Evolutionary conservation across 2,329 filamentous ascomycete species (phyloP).

Genomic region (Neofusicoccum sp.): DNA sequence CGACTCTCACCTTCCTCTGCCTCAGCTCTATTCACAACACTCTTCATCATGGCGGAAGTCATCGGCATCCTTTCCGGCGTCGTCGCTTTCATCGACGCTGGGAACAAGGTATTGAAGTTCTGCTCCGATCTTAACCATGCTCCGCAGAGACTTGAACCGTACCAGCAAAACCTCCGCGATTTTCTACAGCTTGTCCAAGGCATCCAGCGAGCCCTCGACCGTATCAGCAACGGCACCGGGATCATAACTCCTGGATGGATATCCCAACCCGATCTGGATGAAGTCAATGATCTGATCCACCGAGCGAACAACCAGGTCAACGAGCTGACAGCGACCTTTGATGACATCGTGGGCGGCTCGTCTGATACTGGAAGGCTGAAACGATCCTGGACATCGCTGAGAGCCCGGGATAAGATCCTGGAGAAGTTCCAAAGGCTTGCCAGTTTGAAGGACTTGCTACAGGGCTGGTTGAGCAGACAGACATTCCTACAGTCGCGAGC

Average conservation of each 20-base stretch:
- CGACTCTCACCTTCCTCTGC: too few relatives aligned
- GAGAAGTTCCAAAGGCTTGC: background rate
- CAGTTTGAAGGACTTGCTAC: background rate
- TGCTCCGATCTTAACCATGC: background rate
- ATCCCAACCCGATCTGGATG: background rate
- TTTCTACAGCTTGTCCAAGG: background rate
- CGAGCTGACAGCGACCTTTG: background rate
- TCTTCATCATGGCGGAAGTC: background rate
- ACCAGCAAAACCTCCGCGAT: background rate
- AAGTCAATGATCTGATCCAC: background rate
- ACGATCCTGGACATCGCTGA: background rate
- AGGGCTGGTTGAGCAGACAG: background rate
- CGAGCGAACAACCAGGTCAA: background rate
- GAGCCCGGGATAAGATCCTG: background rate
- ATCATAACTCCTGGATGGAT: background rate
- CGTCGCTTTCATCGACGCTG: background rate
- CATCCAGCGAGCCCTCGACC: background rate
- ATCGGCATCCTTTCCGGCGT: background rate
- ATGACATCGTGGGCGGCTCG: background rate
- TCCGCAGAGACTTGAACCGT: background rate
- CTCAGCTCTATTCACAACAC: too few relatives aligned
- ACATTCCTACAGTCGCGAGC: background rate
- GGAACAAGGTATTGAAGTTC: background rate
- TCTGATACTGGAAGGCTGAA: background rate
- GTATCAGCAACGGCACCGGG: background rate